Conservation (phyloP, 768 basidiomycete genomes). For the Candolleomyces efflorescens region DNA sequence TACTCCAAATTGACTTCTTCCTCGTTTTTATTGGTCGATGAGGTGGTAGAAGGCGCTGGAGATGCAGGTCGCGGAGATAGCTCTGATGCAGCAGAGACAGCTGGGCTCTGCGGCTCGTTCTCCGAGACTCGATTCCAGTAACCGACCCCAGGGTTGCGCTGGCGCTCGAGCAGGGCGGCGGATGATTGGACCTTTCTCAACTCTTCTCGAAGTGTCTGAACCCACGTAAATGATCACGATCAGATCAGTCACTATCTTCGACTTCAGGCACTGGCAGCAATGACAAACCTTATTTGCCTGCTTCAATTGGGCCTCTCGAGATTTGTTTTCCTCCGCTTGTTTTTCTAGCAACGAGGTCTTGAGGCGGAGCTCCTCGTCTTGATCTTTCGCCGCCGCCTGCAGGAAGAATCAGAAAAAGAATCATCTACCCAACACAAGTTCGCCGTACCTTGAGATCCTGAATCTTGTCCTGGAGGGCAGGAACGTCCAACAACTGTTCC, state of each 20-base stretch:
- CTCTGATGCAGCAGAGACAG: constrained; percentile 27
- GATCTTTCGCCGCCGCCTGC: constrained; percentile 31
- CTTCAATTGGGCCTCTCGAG: constrained; percentile 66
- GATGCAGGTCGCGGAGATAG: constrained; percentile 30
- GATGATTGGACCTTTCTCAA: constrained; percentile 94
- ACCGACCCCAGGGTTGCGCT: constrained; percentile 90
- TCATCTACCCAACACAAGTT: not conserved
- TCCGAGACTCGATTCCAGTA: constrained; percentile 61
- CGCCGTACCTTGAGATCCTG: constrained; percentile 63
- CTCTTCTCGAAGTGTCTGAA: constrained; percentile 86
- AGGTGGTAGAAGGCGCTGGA: constrained; percentile 28
- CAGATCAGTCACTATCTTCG: not conserved
- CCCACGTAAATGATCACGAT: constrained; percentile 2
- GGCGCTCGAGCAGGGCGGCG: constrained; percentile 81
- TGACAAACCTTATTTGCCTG: constrained; percentile 69
- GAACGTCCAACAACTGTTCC: constrained; percentile 52
- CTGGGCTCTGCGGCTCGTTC: constrained; percentile 35
- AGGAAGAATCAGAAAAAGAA: not conserved
- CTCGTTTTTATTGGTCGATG: constrained; percentile 46
- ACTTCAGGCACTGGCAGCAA: not conserved
- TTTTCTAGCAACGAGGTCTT: constrained; percentile 55
- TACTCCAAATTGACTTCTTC: constrained; percentile 97
- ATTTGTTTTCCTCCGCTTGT: constrained; percentile 68
- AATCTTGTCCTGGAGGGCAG: constrained; percentile 41
- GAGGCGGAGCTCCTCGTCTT: constrained; percentile 41